These are phyloP conservation scores for Botrytis squamosa DNA, from an alignment of 2,329 filamentous ascomycete genomes.

Conservation along the genomic window DNA sequence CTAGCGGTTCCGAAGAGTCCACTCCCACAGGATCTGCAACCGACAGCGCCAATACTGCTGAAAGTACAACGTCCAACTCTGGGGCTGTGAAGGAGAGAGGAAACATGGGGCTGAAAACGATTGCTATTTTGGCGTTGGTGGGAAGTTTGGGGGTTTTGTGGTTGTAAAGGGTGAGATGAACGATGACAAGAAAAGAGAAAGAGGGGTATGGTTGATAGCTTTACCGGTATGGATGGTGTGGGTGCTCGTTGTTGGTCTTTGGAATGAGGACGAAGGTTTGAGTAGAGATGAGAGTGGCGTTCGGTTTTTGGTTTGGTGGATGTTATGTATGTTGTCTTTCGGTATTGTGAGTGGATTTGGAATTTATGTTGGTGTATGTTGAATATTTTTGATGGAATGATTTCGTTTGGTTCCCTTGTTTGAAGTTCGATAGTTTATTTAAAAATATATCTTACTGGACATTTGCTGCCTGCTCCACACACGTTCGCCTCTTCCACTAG, in stretches of 20 bases:
- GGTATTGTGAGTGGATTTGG: not conserved
- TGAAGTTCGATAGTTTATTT: not conserved
- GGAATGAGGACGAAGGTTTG: not conserved
- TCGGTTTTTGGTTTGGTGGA: constrained; percentile 7
- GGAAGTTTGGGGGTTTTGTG: constrained; percentile 15
- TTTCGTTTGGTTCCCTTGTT: not conserved
- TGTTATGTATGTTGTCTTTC: constrained; percentile 6
- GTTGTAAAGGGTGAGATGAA: constrained; percentile 2
- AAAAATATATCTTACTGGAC: not conserved
- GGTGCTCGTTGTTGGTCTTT: not conserved
- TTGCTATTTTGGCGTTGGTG: constrained; percentile 1
- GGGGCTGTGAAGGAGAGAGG: not conserved
- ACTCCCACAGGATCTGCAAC: not conserved
- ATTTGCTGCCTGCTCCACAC: not conserved
- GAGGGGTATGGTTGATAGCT: not conserved
- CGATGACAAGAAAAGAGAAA: not conserved
- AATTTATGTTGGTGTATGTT: constrained; percentile 1
- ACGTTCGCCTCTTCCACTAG: not conserved
- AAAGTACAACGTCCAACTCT: not conserved
- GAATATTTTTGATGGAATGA: not conserved
- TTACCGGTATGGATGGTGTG: constrained; percentile 6
- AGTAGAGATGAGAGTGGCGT: constrained; percentile 1
- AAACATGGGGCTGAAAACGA: constrained; percentile 7
- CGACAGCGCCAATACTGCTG: not conserved
- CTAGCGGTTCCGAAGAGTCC: not conserved